Evolutionary conservation across 495 filamentous ascomycete species (phyloP).

Genomic region (Penicillium cataractarum): DNA sequence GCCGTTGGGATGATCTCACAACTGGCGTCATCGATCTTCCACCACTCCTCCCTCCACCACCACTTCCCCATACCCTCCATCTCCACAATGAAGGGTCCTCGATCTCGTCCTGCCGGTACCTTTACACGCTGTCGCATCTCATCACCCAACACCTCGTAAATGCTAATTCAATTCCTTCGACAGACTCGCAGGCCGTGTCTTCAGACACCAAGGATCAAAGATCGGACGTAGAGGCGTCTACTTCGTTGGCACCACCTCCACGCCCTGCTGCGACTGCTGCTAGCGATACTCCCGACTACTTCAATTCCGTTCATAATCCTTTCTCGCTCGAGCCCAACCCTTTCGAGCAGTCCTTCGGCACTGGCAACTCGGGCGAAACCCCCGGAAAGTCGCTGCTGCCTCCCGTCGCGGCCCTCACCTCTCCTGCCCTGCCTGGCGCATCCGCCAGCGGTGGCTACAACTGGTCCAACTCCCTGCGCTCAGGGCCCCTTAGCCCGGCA

Average conservation of each 20-base stretch:
- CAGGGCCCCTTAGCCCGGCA: slow-evolving; percentile 92
- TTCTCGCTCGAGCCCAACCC: slow-evolving; percentile 90
- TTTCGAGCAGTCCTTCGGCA: slow-evolving; percentile 89
- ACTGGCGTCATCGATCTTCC: slow-evolving; percentile 45
- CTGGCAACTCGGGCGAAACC: slow-evolving; percentile 67
- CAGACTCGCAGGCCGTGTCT: slow-evolving; percentile 50
- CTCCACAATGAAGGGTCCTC: slow-evolving; percentile 28
- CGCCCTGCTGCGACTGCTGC: slow-evolving; percentile 64
- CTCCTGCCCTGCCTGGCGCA: slow-evolving; percentile 79
- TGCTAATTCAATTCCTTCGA: slow-evolving; percentile 31
- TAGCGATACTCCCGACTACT: slow-evolving; percentile 75
- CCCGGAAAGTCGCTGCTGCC: slow-evolving; percentile 90
- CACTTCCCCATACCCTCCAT: slow-evolving; percentile 13
- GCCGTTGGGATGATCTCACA: slow-evolving; percentile 53
- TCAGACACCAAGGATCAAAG: slow-evolving; percentile 49
- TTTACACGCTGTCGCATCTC: slow-evolving; percentile 33
- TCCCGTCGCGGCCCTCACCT: slow-evolving; percentile 87
- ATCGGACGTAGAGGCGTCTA: slow-evolving; percentile 45
- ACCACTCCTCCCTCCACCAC: slow-evolving; percentile 24
- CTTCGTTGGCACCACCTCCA: slow-evolving; percentile 74
- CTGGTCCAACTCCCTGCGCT: slow-evolving; percentile 86
- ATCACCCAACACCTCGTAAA: slow-evolving; percentile 18
- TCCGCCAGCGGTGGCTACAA: slow-evolving; percentile 65
- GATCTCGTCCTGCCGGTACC: slow-evolving; percentile 32
- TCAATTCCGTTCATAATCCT: slow-evolving; percentile 64